Percentiles rank a stretch among this genome's conserved stretches.
Evolutionary conservation across 2,329 filamentous ascomycete species (phyloP).

Genomic region (Escovopsis sp.): DNA sequence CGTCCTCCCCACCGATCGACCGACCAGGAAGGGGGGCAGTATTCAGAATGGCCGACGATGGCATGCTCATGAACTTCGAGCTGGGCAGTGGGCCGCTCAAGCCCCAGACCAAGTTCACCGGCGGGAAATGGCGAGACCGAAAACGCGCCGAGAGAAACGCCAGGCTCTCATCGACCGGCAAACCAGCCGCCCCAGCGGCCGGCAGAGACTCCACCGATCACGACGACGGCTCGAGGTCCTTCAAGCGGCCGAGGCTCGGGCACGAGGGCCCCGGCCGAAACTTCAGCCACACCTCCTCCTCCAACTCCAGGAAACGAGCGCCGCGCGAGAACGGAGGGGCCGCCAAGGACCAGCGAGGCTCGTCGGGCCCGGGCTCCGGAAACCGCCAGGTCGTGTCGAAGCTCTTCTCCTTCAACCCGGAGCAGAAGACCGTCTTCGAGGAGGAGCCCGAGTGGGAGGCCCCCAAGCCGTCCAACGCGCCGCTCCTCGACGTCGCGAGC

Average conservation of each 20-base stretch:
- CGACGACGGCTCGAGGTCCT: constrained; percentile 19
- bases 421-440: constrained; percentile 47
- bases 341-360: constrained; percentile 8
- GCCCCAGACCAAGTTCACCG: constrained; percentile 55
- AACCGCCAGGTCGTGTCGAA: constrained; percentile 63
- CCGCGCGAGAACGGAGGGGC: constrained; percentile 1
- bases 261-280: constrained; percentile 9
- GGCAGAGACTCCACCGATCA: constrained; percentile 7
- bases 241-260: constrained; percentile 32
- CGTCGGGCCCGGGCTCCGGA: constrained; percentile 6
- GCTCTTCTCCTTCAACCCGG: constrained; percentile 81
- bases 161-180: constrained; percentile 11
- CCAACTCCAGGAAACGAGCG: constrained; percentile 1
- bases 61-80: constrained; percentile 86
- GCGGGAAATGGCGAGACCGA: constrained; percentile 86
- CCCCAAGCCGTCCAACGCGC: constrained; percentile 76
- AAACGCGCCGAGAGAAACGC: constrained; percentile 44
- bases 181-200: constrained; percentile 8
- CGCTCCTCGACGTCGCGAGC: constrained; percentile 68
- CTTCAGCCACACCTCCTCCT: not conserved
- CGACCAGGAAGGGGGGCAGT: not conserved
- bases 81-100: constrained; percentile 53
- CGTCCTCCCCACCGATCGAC: no score
- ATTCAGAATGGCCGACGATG: constrained; percentile 71
- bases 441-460: constrained; percentile 35